phyloP scores from a whole-genome alignment of 768 basidiomycete species.

The Phlebiopsis flavidoalba region DNA sequence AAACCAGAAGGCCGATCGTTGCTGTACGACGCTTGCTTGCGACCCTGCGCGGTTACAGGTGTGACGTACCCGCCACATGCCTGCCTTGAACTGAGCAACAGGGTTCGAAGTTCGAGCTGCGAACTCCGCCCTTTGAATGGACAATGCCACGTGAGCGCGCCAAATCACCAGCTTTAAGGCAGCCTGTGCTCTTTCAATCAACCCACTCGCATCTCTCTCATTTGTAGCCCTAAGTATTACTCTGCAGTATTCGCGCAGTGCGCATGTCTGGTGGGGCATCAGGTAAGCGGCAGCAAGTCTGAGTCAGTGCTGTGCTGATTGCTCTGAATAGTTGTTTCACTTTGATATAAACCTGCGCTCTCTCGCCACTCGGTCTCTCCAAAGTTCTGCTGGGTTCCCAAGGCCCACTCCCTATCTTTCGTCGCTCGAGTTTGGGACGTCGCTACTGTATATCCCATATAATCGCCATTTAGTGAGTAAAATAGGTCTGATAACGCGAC shows the following conservation, averaged over 20 bases:
- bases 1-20: background rate
- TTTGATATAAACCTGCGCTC: conserved; percentile 1
- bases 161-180: background rate
- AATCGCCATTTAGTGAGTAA: background rate
- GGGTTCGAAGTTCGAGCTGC: background rate
- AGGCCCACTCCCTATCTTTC: background rate
- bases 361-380: background rate
- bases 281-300: background rate
- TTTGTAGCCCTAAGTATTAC: background rate
- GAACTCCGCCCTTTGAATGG: background rate
- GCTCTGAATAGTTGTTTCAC: background rate
- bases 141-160: background rate
- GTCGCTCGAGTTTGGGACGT: background rate
- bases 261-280: background rate
- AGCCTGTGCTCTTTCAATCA: background rate
- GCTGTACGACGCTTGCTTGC: too few species aligned
- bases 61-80: background rate
- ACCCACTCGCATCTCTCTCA: background rate
- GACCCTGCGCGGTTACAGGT: too few species aligned
- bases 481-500: background rate
- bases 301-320: background rate
- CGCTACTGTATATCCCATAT: background rate
- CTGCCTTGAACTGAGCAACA: background rate
- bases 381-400: background rate
- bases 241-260: conserved; percentile 2